Conservation (phyloP, 371 early-diverging fungal species). For the Mortierella sp. region DNA sequence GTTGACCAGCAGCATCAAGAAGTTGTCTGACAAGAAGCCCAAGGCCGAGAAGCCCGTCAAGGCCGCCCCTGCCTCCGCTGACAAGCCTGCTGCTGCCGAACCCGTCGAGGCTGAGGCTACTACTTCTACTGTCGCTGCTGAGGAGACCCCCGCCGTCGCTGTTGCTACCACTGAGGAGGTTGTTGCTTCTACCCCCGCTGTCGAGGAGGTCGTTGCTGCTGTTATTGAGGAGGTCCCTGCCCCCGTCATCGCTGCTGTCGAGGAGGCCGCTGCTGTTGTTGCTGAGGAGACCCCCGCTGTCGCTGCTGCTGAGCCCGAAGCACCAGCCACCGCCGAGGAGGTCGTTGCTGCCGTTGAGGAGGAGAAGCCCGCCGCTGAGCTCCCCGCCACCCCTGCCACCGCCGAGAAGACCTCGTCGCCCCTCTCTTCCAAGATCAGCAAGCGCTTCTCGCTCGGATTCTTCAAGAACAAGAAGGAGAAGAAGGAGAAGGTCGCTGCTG, state of each 20-base stretch:
- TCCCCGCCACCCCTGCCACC: slow-evolving; percentile 17
- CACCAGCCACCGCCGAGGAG: slow-evolving; percentile 8
- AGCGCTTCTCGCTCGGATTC: slow-evolving; percentile 49
- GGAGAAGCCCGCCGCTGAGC: slow-evolving; percentile 44
- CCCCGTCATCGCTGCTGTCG: slow-evolving; percentile 17
- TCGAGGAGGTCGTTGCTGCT: slow-evolving; percentile 9
- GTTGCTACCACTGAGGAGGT: slow-evolving; percentile 9
- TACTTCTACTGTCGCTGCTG: slow-evolving; percentile 3
- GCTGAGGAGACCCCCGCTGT: slow-evolving; percentile 11
- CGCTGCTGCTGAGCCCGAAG: slow-evolving; percentile 14
- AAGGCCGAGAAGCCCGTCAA: slow-evolving; percentile 37
- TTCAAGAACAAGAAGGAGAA: slow-evolving; percentile 53
- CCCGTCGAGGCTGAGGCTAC: slow-evolving; percentile 10
- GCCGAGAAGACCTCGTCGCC: slow-evolving; percentile 39
- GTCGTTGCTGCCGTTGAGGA: neutral
- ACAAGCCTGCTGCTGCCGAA: slow-evolving; percentile 19
- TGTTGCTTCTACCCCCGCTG: slow-evolving; percentile 4
- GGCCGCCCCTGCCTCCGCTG: slow-evolving; percentile 15
- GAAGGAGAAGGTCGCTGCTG: slow-evolving; percentile 33
- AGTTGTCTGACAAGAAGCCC: slow-evolving; percentile 49
- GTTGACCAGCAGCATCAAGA: slow-evolving; percentile 49
- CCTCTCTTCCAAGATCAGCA: slow-evolving; percentile 40
- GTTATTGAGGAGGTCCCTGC: slow-evolving; percentile 5
- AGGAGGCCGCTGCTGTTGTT: slow-evolving; percentile 25
- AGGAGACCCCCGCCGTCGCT: slow-evolving; percentile 12